phyloP scores from a whole-genome alignment of 768 basidiomycete genomes.

The Zangia roseola region DNA sequence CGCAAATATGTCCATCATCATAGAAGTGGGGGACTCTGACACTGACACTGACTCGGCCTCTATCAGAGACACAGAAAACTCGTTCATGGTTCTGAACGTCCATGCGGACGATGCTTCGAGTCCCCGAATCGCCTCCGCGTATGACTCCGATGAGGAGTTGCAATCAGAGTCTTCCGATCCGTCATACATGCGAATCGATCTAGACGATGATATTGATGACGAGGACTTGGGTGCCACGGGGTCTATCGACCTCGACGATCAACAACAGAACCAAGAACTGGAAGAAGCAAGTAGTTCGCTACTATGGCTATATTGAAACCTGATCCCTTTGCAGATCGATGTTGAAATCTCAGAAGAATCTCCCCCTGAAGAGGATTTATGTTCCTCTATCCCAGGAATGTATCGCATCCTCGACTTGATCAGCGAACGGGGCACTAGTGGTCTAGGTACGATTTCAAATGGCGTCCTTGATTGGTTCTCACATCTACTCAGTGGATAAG shows the following conservation, averaged over 20 bases:
- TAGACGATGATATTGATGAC: constrained; percentile 12
- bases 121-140: not conserved
- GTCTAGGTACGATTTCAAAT: constrained; percentile 41
- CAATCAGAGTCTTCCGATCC: constrained; percentile 18
- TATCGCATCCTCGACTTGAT: constrained; percentile 56
- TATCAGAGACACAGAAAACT: constrained; percentile 6
- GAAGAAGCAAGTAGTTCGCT: constrained; percentile 12
- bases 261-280: constrained; percentile 6
- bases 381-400: constrained; percentile 40
- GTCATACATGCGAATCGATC: constrained; percentile 19
- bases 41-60: constrained; percentile 7
- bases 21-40: constrained; percentile 13
- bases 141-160: constrained; percentile 9
- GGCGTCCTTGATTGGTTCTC: not conserved
- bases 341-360: constrained; percentile 7
- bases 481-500: constrained; percentile 49
- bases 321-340: constrained; percentile 15
- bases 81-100: constrained; percentile 8
- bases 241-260: constrained; percentile 15
- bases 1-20: constrained; percentile 13
- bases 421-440: constrained; percentile 47
- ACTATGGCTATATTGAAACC: not conserved
- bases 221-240: constrained; percentile 12
- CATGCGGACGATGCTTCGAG: not conserved
- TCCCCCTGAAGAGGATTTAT: constrained; percentile 20